Percentiles rank a stretch among this genome's conserved stretches.
phyloP scores from a whole-genome alignment of 441 rosid genomes.

The Raphanus hybrid region DNA sequence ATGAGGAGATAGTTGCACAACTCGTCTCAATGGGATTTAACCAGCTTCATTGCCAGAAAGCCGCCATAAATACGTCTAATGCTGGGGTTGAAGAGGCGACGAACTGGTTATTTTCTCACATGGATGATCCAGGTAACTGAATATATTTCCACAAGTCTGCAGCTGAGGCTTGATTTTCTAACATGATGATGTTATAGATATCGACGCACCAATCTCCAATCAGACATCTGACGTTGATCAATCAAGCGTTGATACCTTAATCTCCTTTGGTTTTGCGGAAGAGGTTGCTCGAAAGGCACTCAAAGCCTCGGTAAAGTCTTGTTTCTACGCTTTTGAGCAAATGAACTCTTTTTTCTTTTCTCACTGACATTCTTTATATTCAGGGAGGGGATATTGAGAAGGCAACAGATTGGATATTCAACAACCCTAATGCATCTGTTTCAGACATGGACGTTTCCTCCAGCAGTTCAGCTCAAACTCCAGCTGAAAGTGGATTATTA shows the following conservation, averaged over 20 bases:
- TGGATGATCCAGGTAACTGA: slow-evolving; percentile 88
- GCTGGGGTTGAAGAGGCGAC: slow-evolving; percentile 93
- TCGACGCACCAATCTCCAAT: slow-evolving; percentile 68
- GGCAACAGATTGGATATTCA: slow-evolving; percentile 99
- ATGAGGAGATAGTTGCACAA: slow-evolving; percentile 85
- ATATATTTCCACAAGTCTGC: neutral
- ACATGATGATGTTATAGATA: slow-evolving; percentile 53
- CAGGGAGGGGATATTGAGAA: slow-evolving; percentile 94
- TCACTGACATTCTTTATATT: neutral
- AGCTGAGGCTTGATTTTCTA: slow-evolving; percentile 20
- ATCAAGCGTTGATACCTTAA: slow-evolving; percentile 42
- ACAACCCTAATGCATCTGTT: slow-evolving; percentile 70
- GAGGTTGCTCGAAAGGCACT: too few species aligned
- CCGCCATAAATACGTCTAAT: slow-evolving; percentile 83
- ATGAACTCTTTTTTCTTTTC: neutral
- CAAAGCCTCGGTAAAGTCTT: too few species aligned
- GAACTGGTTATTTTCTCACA: slow-evolving; percentile 94
- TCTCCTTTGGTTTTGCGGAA: too few species aligned
- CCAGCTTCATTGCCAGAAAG: slow-evolving; percentile 91
- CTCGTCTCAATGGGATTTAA: slow-evolving; percentile 93
- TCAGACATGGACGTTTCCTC: slow-evolving; percentile 80
- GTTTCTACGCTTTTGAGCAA: slow-evolving; percentile 16
- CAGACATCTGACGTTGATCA: slow-evolving; percentile 58
- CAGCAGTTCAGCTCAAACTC: slow-evolving; percentile 47
- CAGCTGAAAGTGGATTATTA: slow-evolving; percentile 56